Evolutionary conservation across 345 rosid genomes (phyloP).

Genomic region (Lepidium didymum): DNA sequence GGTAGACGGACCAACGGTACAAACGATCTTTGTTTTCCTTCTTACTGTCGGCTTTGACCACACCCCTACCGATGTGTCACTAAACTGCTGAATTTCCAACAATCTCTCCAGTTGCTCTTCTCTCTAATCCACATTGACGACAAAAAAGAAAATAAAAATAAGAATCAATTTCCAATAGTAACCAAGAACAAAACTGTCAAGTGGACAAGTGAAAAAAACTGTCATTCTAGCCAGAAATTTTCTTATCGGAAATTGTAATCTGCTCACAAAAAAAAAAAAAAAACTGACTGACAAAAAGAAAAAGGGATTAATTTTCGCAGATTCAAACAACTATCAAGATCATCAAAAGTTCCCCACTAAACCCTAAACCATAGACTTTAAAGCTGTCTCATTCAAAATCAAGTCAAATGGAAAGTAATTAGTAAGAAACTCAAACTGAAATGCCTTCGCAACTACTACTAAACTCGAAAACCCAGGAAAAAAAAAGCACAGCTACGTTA

Average conservation of each 20-base stretch:
- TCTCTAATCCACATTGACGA: conserved; percentile 25
- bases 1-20: conserved; percentile 96
- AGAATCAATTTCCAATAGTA: neutral
- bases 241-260: neutral
- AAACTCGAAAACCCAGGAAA: neutral
- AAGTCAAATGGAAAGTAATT: neutral
- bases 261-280: neutral
- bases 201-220: neutral
- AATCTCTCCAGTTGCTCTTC: conserved; percentile 44
- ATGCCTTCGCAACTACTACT: neutral
- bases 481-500: neutral
- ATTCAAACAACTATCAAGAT: neutral
- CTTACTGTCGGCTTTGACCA: conserved; percentile 82
- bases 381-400: neutral
- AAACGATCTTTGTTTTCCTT: conserved; percentile 93
- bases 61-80: conserved; percentile 57
- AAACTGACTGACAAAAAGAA: neutral
- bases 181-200: neutral
- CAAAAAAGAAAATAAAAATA: neutral
- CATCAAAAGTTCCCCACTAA: neutral
- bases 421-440: neutral
- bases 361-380: neutral
- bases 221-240: neutral
- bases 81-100: conserved; percentile 48
- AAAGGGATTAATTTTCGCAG: neutral